Conservation (phyloP, 1,284 basidiomycete species). For the Apiotrichum akiyoshidainum region DNA sequence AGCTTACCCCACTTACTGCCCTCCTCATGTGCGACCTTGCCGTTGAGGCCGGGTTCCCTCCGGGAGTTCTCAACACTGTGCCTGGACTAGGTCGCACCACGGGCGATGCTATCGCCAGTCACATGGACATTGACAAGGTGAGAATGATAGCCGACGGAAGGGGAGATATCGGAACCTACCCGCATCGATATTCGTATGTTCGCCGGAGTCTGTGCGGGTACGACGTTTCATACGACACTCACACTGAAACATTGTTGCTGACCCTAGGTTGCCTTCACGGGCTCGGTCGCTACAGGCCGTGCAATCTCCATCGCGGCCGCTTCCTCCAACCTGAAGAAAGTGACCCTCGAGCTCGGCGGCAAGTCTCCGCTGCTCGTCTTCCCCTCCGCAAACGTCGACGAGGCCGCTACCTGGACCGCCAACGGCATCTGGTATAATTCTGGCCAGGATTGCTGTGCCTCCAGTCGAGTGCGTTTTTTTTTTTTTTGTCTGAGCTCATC, state of each 20-base stretch:
- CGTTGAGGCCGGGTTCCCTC: conserved; percentile 66
- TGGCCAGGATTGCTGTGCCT: conserved; percentile 53
- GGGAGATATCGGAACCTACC: too few relatives aligned
- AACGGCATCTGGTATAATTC: conserved; percentile 43
- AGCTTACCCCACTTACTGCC: conserved; percentile 84
- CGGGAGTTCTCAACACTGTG: conserved; percentile 87
- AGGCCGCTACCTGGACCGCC: conserved; percentile 61
- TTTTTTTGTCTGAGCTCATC: not conserved
- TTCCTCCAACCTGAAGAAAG: conserved; percentile 75
- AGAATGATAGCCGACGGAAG: too few relatives aligned
- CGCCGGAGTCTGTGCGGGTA: too few relatives aligned
- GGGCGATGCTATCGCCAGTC: conserved; percentile 74
- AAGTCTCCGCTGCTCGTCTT: conserved; percentile 54
- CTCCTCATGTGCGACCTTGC: conserved; percentile 56
- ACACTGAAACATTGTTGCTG: too few relatives aligned
- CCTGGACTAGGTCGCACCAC: conserved; percentile 79
- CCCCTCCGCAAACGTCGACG: conserved; percentile 59
- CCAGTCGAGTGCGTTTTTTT: conserved; percentile 58
- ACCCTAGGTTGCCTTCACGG: conserved; percentile 60
- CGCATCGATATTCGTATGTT: too few relatives aligned
- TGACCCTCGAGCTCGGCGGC: conserved; percentile 57
- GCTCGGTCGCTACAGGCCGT: conserved; percentile 71
- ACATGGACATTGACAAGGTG: conserved; percentile 74
- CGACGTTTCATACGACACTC: too few relatives aligned
- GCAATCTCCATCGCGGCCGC: conserved; percentile 80